Base-by-base conservation (phyloP, 73 alveolate species). In the Uronychia setigera region DNA sequence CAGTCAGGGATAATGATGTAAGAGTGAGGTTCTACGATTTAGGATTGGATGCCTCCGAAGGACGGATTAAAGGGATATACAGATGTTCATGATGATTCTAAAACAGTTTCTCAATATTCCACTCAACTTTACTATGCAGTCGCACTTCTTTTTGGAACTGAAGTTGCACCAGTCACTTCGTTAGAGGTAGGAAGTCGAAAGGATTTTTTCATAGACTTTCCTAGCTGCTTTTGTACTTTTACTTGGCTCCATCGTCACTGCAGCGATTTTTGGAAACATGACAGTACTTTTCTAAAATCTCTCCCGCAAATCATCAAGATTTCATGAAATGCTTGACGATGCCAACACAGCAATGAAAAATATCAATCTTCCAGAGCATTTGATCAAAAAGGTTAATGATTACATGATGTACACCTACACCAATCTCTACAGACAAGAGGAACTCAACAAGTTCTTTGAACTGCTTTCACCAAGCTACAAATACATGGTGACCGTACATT, bases 1-100 rank as follows among this genome's bases (percentile, higher is more conserved):
- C 74, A 0, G 77, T 90, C 0, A 80, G 93, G 31, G 60, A 59
- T 9, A 76, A 77, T 28, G 35, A 58, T 46, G 67, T 46, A 46
- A 11, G 67, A 11, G 67, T n/a, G n/a, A n/a, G n/a, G 19, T 5
- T 5, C 67, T 46, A 46, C 5, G n/a, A 11, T 46, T 5, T 46
- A 46, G 14, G 77, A 77, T 33, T 93, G 97, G 95, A 77, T 82
- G 28, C 97, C 97, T 1, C 91, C 95, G 5, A 79, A 77, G 28
- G 95, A 88, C 57, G 74, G 46, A 32, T 77, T 77, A 25, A 75
- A 59, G 19, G 89, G 82, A n/a, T 77, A 31, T 31, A 90, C 85
- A 13, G 67, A 46, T 11, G 67, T 46, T 19, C 77, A 74, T 57
- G 74, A 84, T 58, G 29, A 29, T 32, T 80, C 59, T 78, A 32